A percentile compares a stretch with the other conserved stretches of the same genome.
phyloP scores from a whole-genome alignment of 257 asterid species.

The Prunella vulgaris region DNA sequence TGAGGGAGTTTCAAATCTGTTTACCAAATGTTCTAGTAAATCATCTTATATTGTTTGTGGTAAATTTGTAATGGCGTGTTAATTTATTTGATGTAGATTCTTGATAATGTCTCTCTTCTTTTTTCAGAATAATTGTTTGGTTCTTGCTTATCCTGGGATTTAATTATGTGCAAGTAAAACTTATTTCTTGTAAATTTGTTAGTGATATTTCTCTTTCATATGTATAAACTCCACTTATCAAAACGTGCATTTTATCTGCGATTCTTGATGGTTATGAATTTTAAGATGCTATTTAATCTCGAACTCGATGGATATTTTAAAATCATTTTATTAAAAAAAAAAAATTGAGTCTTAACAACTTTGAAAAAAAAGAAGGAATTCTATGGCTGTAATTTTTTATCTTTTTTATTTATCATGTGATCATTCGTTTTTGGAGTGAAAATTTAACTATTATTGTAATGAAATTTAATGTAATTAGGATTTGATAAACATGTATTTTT shows the following conservation, averaged over 20 bases:
- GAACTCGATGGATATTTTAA: too few relatives aligned
- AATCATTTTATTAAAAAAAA: too few relatives aligned
- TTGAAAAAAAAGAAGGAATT: too few relatives aligned
- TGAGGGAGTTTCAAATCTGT: too few relatives aligned
- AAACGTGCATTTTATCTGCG: neutral
- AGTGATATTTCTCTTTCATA: neutral
- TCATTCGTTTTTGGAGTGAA: too few relatives aligned
- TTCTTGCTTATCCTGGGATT: neutral
- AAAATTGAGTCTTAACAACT: too few relatives aligned
- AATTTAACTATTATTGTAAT: neutral
- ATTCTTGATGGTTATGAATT: neutral
- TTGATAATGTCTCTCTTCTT: neutral
- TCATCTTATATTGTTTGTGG: neutral
- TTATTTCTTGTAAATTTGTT: neutral
- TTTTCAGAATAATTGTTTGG: neutral
- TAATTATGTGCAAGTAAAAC: neutral
- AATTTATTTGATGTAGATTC: neutral
- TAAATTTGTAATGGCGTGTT: neutral
- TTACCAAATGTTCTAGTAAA: neutral
- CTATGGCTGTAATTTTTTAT: neutral
- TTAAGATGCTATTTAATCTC: neutral
- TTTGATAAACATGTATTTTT: too few relatives aligned
- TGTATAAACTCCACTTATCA: neutral
- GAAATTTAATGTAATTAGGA: neutral
- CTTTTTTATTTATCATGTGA: neutral